Evolutionary conservation across 371 early-diverging fungal species (phyloP).

Genomic region (Syncephalastrum monosporum): DNA sequence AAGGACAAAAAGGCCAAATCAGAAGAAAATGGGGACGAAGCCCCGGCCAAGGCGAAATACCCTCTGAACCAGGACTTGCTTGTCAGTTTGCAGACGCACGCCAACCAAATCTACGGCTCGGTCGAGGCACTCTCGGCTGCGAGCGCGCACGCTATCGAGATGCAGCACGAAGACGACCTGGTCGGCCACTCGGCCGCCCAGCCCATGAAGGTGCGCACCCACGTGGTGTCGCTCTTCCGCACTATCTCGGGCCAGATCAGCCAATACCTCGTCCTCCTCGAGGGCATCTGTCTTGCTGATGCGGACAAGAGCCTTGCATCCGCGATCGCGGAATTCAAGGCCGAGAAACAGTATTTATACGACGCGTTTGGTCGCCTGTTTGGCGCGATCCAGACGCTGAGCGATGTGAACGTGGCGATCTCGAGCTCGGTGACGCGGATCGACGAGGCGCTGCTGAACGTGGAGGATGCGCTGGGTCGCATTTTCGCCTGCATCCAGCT

Average conservation of each 20-base stretch:
- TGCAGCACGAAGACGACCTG: constrained; percentile 14
- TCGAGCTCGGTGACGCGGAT: constrained; percentile 29
- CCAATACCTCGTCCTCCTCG: constrained; percentile 31
- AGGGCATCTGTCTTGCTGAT: constrained; percentile 27
- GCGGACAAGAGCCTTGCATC: constrained; percentile 19
- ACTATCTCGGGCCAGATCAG: constrained; percentile 34
- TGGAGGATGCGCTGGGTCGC: constrained; percentile 45
- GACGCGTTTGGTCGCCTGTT: constrained; percentile 65
- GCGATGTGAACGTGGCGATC: constrained; percentile 40
- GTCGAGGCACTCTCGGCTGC: constrained; percentile 21
- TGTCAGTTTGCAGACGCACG: constrained; percentile 31
- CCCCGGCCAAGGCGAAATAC: constrained; percentile 8
- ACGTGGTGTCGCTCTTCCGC: constrained; percentile 42
- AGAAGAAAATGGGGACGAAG: background rate
- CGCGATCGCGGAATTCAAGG: constrained; percentile 41
- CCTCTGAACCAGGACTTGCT: constrained; percentile 35
- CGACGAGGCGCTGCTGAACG: constrained; percentile 38
- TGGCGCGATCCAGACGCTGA: constrained; percentile 63
- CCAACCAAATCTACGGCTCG: constrained; percentile 33
- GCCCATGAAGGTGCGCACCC: constrained; percentile 9
- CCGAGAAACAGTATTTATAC: constrained; percentile 59
- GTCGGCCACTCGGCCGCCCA: constrained; percentile 15
- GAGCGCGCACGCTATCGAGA: constrained; percentile 8
- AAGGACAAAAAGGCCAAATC: constrained; percentile 9
- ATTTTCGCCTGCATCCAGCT: constrained; percentile 31